Base-by-base conservation (phyloP, 176 grass and related monocot genomes). In the Panicum miliaceum region DNA sequence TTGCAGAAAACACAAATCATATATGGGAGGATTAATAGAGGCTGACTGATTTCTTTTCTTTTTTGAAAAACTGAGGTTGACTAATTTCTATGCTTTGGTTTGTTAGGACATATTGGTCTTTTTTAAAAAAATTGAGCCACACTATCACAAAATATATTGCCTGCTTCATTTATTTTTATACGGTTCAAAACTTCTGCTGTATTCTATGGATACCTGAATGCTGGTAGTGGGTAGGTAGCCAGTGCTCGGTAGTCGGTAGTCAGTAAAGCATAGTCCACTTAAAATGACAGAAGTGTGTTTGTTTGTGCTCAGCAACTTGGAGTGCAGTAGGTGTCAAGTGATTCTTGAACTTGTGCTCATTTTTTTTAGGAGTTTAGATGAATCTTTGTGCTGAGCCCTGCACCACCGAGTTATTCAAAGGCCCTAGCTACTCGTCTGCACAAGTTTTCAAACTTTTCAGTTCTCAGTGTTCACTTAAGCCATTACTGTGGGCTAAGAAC, bases 261-360 rank as follows among this genome's bases (percentile, higher is more conserved):
- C 11, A 68, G 27, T 22, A n/a, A 63, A 48, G 61, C 9, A 25
- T 51, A 63, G 12, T 47, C 27, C 41, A 51, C 4, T 40, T 18
- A 61, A 58, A 26, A 66, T 77, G 64, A 77, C 56, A 56, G 75
- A 72, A 16, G 35, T 63, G 42, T 0, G 37, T 38, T 80, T 80
- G 7, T 81, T 60, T 64, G 57, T 38, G 8, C 16, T 62, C 7
- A 50, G 26, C 48, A 11, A 35, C 37, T 5, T 66, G 57, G 22
- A 83, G 73, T 65, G 20, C 2, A 26, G n/a, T 25, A 27, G 32
- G 29, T 60, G 42, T 78, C 52, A 90, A 86, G 79, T 41, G 56
- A 1, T n/a, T 58, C 45, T 65, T 79, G 48, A 84, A 73, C 19
- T 36, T 38, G 71, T 18, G 26, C 53, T 36, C 20, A n/a, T 19